Conservation (phyloP, 352 stramenopile genomes). For the Phytophthora hibernalis region DNA sequence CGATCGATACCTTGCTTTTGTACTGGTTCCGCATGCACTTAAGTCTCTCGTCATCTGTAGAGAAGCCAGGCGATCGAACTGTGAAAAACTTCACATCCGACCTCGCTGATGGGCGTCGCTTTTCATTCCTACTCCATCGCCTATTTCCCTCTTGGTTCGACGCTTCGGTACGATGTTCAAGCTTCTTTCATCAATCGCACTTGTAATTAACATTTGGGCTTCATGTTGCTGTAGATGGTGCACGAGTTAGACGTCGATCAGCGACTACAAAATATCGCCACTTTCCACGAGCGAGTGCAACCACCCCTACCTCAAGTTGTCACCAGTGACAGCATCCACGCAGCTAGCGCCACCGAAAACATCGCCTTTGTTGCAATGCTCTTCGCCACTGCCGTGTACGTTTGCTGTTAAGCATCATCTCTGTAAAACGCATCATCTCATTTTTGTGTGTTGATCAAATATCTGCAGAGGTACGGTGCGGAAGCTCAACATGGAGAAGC, state of each 20-base stretch:
- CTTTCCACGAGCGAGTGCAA: constrained; percentile 74
- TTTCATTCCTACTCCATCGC: constrained; percentile 76
- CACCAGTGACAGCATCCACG: constrained; percentile 77
- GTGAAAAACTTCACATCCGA: constrained; percentile 86
- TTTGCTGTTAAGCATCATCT: constrained; percentile 2
- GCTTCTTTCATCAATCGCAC: background rate
- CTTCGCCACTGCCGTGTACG: constrained; percentile 72
- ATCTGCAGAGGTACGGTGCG: constrained; percentile 48
- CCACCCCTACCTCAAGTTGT: constrained; percentile 69
- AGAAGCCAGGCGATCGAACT: constrained; percentile 70
- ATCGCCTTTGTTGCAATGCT: constrained; percentile 83
- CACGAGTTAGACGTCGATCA: constrained; percentile 80
- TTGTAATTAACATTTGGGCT: background rate
- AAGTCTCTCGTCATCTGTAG: constrained; percentile 60
- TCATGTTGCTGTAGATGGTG: constrained; percentile 62
- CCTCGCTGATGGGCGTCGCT: constrained; percentile 65
- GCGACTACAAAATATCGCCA: constrained; percentile 71
- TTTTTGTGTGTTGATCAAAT: background rate
- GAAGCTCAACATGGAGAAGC: constrained; percentile 69
- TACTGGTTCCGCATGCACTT: constrained; percentile 84
- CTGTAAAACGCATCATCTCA: background rate
- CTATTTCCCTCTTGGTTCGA: constrained; percentile 82
- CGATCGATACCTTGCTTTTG: constrained; percentile 75
- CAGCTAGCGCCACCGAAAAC: constrained; percentile 68
- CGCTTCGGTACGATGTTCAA: constrained; percentile 37